These are phyloP conservation scores for Sedum album DNA, from an alignment of 164 flowering plant species.

Conservation along the genomic window DNA sequence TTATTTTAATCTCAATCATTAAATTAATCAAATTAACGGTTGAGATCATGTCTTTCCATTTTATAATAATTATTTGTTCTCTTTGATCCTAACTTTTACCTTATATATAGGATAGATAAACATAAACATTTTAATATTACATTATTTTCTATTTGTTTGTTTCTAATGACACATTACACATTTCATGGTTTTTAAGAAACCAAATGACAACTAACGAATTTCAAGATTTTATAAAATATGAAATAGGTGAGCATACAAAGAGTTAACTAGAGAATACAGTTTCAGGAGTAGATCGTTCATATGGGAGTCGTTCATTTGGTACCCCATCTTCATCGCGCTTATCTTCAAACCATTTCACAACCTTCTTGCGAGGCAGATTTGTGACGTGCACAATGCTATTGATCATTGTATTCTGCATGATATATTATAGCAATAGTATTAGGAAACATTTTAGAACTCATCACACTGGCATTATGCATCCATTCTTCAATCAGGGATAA, in stretches of 20 bases:
- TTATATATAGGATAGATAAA: too few relatives aligned
- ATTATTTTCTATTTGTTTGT: too few relatives aligned
- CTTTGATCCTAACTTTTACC: too few relatives aligned
- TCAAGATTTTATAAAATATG: neutral
- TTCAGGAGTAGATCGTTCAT: slow-evolving; percentile 27
- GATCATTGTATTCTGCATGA: slow-evolving; percentile 60
- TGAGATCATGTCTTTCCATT: too few relatives aligned
- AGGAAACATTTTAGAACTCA: neutral
- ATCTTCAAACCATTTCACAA: slow-evolving; percentile 92
- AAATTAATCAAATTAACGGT: too few relatives aligned
- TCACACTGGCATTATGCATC: neutral
- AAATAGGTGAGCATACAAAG: neutral
- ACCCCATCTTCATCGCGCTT: slow-evolving; percentile 73
- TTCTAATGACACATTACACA: too few relatives aligned
- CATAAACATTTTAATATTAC: too few relatives aligned
- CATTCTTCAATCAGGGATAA: neutral
- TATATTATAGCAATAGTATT: neutral
- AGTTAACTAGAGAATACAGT: slow-evolving; percentile 15
- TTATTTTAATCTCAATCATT: too few relatives aligned
- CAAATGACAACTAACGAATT: too few relatives aligned
- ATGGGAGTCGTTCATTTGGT: slow-evolving; percentile 50
- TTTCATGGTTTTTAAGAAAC: too few relatives aligned
- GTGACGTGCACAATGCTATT: slow-evolving; percentile 88
- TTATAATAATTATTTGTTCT: too few relatives aligned
- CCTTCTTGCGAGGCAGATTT: slow-evolving; percentile 64